phyloP scores from a whole-genome alignment of 2,329 filamentous ascomycete genomes.

The Pseudocercospora fijiensis region DNA sequence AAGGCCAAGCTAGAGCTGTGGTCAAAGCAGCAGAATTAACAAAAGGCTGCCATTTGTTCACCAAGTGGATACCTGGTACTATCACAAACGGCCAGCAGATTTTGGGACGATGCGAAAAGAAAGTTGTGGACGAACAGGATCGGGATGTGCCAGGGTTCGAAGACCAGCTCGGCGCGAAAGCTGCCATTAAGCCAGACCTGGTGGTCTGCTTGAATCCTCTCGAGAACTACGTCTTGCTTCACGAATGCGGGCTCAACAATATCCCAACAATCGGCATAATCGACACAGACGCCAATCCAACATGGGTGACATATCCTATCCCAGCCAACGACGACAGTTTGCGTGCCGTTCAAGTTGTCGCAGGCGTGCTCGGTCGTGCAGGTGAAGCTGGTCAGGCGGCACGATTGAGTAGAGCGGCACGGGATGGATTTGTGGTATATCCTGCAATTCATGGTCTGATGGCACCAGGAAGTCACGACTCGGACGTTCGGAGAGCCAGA shows the following conservation, averaged over 20 bases:
- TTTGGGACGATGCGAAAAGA: conserved; percentile 65
- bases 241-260: conserved; percentile 83
- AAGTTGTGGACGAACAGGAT: conserved; percentile 77
- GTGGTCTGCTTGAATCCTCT: conserved; percentile 90
- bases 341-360: conserved; percentile 76
- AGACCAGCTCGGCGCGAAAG: conserved; percentile 60
- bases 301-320: conserved; percentile 94
- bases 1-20: conserved; percentile 76
- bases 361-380: conserved; percentile 79
- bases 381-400: conserved; percentile 72
- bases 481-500: neutral
- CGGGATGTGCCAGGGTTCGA: conserved; percentile 63
- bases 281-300: conserved; percentile 88
- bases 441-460: conserved; percentile 37
- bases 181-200: conserved; percentile 78
- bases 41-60: conserved; percentile 81
- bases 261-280: conserved; percentile 94
- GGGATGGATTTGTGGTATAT: conserved; percentile 63
- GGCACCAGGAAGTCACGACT: conserved; percentile 23
- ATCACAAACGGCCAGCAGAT: conserved; percentile 94
- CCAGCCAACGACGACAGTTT: conserved; percentile 96
- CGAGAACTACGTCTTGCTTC: conserved; percentile 86
- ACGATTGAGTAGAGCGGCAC: conserved; percentile 60
- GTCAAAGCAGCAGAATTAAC: conserved; percentile 77
- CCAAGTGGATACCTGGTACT: conserved; percentile 85